Conservation (phyloP, 2,329 filamentous ascomycete species). For the Trichoderma atroviride region DNA sequence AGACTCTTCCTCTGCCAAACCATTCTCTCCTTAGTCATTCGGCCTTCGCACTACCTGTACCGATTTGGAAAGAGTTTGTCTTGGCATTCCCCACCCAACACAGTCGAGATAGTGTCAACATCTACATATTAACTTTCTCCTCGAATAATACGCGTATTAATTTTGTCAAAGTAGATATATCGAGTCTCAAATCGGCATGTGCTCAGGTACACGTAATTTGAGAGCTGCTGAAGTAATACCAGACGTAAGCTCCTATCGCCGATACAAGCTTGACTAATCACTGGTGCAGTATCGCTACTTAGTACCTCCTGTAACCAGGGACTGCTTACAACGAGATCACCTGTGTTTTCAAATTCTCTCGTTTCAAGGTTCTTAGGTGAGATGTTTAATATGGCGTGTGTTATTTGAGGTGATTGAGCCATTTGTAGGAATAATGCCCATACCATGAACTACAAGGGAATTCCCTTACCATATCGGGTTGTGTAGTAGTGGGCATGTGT, state of each 20-base stretch:
- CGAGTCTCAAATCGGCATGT: neutral
- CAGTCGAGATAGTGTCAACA: neutral
- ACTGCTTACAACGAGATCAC: neutral
- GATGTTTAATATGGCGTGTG: neutral
- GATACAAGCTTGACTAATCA: neutral
- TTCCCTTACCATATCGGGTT: neutral
- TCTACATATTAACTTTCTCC: neutral
- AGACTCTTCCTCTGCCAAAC: neutral
- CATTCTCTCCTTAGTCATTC: neutral
- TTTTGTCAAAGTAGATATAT: neutral
- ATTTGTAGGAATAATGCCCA: neutral
- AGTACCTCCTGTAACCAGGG: neutral
- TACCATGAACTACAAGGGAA: neutral
- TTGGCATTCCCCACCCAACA: neutral
- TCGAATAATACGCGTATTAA: neutral
- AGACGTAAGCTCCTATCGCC: neutral
- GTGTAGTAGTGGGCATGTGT: neutral
- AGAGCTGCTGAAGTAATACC: neutral
- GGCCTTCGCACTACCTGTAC: neutral
- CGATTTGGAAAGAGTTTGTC: neutral
- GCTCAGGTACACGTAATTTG: too few species aligned
- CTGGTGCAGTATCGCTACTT: neutral
- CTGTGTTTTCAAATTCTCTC: neutral
- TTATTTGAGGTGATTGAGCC: fast-evolving
- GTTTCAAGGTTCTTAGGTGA: neutral